Evolutionary conservation across 306 rosid genomes (phyloP).

Genomic region (Cicer cuneatum): DNA sequence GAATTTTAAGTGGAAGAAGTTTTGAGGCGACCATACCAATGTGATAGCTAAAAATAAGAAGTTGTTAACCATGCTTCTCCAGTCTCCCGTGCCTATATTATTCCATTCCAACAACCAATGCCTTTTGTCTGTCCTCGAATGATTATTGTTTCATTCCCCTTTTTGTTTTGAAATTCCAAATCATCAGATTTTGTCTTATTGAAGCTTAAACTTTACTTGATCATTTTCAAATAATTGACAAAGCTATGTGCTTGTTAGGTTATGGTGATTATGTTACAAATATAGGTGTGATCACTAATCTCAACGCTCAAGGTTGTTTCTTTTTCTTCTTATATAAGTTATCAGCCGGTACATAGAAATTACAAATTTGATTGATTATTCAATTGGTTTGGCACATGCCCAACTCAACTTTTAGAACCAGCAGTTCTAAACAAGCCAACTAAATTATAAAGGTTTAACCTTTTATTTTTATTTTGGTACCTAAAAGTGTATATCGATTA

Average conservation of each 20-base stretch:
- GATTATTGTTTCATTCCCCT: constrained; percentile 43
- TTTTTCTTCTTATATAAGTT: too few species aligned
- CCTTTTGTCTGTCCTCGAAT: constrained; percentile 48
- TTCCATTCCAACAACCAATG: constrained; percentile 50
- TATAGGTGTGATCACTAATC: background rate
- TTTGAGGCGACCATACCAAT: constrained; percentile 43
- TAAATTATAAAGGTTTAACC: too few species aligned
- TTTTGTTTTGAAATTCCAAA: constrained; percentile 59
- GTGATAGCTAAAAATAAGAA: constrained; percentile 16
- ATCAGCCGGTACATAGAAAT: too few species aligned
- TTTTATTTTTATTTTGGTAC: too few species aligned
- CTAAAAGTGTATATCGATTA: too few species aligned
- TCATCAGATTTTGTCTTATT: constrained; percentile 27
- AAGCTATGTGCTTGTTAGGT: constrained; percentile 22
- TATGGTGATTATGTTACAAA: background rate
- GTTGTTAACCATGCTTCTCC: constrained; percentile 48
- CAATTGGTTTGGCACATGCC: too few species aligned
- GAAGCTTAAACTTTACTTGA: constrained; percentile 26
- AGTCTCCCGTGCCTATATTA: constrained; percentile 67
- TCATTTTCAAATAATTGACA: constrained; percentile 39
- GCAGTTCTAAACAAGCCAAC: too few species aligned
- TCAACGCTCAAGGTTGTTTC: constrained; percentile 47
- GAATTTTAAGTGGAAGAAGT: constrained; percentile 34
- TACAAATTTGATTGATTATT: too few species aligned
- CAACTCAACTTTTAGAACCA: too few species aligned